Evolutionary conservation across 1,284 basidiomycete genomes (phyloP).

Genomic region (Moesziomyces sp.): DNA sequence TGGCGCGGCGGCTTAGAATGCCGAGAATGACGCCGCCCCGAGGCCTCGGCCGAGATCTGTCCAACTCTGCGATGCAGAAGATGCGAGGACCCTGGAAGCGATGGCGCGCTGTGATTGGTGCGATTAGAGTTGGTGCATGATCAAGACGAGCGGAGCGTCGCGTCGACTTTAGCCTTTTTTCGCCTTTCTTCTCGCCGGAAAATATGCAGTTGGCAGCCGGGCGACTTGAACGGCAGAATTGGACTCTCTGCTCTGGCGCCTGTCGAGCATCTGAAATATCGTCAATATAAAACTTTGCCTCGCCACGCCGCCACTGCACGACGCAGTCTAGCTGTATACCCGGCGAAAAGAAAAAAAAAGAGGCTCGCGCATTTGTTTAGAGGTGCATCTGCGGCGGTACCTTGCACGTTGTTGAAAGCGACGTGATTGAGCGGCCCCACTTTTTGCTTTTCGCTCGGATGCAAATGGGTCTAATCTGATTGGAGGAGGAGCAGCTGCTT

Average conservation of each 20-base stretch:
- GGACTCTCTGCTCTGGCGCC: background rate
- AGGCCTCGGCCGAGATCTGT: constrained; percentile 24
- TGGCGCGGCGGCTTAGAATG: background rate
- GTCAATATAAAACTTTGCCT: constrained; percentile 7
- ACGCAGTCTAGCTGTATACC: background rate
- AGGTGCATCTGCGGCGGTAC: no score
- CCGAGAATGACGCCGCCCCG: constrained; percentile 14
- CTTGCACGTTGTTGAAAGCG: background rate
- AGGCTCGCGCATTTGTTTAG: no score
- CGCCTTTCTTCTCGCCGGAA: background rate
- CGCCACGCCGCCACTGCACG: background rate
- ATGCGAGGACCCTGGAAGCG: constrained; percentile 32
- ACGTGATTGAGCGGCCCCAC: constrained; percentile 15
- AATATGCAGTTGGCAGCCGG: background rate
- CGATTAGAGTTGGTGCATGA: constrained; percentile 42
- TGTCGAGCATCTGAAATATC: constrained; percentile 23
- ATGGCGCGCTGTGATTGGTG: constrained; percentile 37
- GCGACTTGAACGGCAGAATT: background rate
- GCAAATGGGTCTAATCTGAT: constrained; percentile 47
- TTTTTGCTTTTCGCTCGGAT: constrained; percentile 14
- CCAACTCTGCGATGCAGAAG: constrained; percentile 8
- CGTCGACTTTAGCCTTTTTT: constrained; percentile 12
- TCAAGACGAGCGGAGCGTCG: background rate
- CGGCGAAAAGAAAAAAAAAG: background rate
- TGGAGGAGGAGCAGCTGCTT: constrained; percentile 7